These are phyloP conservation scores for Millerozyma acaciae DNA, from an alignment of 805 yeast genomes.

Conservation along the genomic window DNA sequence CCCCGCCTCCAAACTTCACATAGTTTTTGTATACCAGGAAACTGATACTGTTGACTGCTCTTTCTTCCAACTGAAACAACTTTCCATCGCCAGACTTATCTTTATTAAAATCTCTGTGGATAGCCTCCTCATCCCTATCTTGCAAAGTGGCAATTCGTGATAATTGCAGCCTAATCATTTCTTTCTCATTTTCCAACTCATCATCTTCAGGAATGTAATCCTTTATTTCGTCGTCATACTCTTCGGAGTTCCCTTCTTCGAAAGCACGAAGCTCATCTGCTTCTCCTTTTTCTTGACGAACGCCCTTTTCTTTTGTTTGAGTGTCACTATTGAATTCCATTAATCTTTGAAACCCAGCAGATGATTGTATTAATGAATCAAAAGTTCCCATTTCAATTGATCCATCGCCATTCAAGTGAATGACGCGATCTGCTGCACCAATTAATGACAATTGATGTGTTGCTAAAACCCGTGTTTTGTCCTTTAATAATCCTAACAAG, in stretches of 20 bases:
- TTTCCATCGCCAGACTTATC: constrained; percentile 20
- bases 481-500: constrained; percentile 23
- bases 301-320: constrained; percentile 15
- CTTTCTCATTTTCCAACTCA: constrained; percentile 15
- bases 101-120: constrained; percentile 26
- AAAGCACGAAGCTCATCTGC: constrained; percentile 4
- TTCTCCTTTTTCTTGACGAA: constrained; percentile 3
- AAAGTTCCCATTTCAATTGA: constrained; percentile 27
- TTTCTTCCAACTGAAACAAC: constrained; percentile 46
- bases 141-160: too few relatives aligned
- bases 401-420: constrained; percentile 31
- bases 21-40: constrained; percentile 49
- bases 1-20: constrained; percentile 53
- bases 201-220: too few relatives aligned
- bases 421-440: constrained; percentile 28
- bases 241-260: constrained; percentile 5
- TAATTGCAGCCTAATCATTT: constrained; percentile 14
- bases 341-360: constrained; percentile 24
- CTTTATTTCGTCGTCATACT: constrained; percentile 3
- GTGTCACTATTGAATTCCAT: constrained; percentile 21
- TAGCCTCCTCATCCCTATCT: constrained; percentile 31
- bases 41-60: constrained; percentile 54
- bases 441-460: constrained; percentile 35
- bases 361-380: constrained; percentile 20
- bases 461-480: constrained; percentile 32